Evolutionary conservation across 495 filamentous ascomycete species (phyloP).

Genomic region (Sordaria brevicollis): DNA sequence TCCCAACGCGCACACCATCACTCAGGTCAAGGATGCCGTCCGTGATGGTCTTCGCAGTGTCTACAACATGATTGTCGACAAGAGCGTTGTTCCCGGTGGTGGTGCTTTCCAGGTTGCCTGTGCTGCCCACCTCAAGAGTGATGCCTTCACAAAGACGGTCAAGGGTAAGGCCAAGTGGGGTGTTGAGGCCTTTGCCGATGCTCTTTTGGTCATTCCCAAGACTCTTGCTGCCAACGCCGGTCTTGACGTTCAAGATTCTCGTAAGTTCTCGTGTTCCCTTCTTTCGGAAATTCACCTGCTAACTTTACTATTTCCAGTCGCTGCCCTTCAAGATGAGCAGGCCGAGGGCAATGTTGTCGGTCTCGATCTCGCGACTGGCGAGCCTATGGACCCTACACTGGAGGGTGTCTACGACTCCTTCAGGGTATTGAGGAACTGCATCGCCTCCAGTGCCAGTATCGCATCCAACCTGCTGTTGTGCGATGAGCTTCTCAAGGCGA

Average conservation of each 20-base stretch:
- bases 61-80: conserved; percentile 98
- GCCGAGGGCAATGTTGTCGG: conserved; percentile 78
- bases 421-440: conserved; percentile 83
- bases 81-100: conserved; percentile 86
- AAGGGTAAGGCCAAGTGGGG: conserved; percentile 97
- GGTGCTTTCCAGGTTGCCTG: conserved; percentile 96
- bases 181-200: conserved; percentile 88
- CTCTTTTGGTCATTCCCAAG: conserved; percentile 89
- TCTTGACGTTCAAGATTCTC: conserved; percentile 88
- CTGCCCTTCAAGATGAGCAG: conserved; percentile 74
- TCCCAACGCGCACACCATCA: conserved; percentile 91
- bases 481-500: conserved; percentile 93
- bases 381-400: conserved; percentile 92
- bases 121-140: conserved; percentile 76
- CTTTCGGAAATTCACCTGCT: not conserved
- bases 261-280: conserved; percentile 42
- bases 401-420: conserved; percentile 94
- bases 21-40: conserved; percentile 94
- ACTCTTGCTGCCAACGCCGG: conserved; percentile 93
- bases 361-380: conserved; percentile 72
- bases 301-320: conserved; percentile 43
- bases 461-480: conserved; percentile 91
- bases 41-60: conserved; percentile 89
- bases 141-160: conserved; percentile 71
- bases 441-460: conserved; percentile 90